Percentiles rank a stretch among this genome's conserved stretches.
Conservation (phyloP, 352 stramenopile genomes). For the Globisporangium orthogonon region DNA sequence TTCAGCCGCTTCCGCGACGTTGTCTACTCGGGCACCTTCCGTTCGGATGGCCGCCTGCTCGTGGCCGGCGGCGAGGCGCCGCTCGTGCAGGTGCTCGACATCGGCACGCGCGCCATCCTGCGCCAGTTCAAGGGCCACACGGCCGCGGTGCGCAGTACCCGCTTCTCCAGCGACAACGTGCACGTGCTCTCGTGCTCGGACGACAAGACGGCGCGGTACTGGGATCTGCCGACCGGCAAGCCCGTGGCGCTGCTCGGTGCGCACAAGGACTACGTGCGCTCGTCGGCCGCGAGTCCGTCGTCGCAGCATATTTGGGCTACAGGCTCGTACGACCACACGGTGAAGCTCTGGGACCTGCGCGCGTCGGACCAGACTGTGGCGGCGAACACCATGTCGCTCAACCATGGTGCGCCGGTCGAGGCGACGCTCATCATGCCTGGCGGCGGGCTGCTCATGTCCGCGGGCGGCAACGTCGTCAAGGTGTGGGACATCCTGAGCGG, state of each 20-base stretch:
- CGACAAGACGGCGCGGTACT: constrained; percentile 87
- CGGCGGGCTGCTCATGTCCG: constrained; percentile 76
- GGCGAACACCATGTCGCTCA: constrained; percentile 39
- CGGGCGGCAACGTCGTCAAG: constrained; percentile 87
- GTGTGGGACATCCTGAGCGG: constrained; percentile 91
- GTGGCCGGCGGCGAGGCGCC: constrained; percentile 74
- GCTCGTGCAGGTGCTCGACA: constrained; percentile 83
- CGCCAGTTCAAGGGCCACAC: constrained; percentile 86
- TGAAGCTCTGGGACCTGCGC: constrained; percentile 90
- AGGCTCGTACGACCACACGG: constrained; percentile 90
- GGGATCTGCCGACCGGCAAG: constrained; percentile 84
- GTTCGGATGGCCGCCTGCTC: constrained; percentile 84
- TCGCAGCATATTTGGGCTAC: constrained; percentile 82
- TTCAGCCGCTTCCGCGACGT: constrained; percentile 86
- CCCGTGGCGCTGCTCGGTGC: constrained; percentile 64
- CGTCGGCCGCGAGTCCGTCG: constrained; percentile 56
- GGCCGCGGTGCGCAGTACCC: constrained; percentile 61
- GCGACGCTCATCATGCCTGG: constrained; percentile 83
- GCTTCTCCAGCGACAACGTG: constrained; percentile 78
- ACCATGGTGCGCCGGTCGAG: constrained; percentile 88
- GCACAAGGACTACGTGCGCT: constrained; percentile 89
- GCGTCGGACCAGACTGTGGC: constrained; percentile 57
- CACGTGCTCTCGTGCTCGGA: constrained; percentile 88
- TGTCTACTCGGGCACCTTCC: constrained; percentile 83
- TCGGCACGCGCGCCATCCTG: constrained; percentile 75